Evolutionary conservation across 2,329 filamentous ascomycete genomes (phyloP), one percentile per base, ranked within the genome.

Genomic region (Hypoxylon sp.): DNA sequence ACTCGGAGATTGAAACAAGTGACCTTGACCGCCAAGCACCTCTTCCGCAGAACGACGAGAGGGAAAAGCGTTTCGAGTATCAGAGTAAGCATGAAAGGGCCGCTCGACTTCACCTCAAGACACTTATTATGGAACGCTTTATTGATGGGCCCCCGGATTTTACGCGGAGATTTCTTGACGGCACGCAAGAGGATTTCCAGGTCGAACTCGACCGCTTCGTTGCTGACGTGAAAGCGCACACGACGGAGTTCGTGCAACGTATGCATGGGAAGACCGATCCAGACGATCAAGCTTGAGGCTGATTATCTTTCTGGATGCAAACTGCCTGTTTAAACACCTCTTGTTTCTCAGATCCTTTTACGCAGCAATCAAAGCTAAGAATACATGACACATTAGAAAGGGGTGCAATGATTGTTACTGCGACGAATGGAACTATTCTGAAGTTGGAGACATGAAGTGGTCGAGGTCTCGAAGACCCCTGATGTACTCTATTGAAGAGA

Each of bases 31-130:
- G 5, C 7, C 32, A 10, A 28, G n/a, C 5, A 13, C 13, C 41
- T 21, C 41, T 41, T 14, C 7, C 5, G 11, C 17, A 21, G n/a
- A 23, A 32, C 17, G 4, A 9, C 30, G 36, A 6, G 10, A 2
- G n/a, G 2, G n/a, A 2, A 2, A 41, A 49, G 14, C 48, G 19
- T 13, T 17, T 25, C 7, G 14, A 38, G 28, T 48, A 53, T 19
- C 55, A 19, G 1, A 1, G 28, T 14, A 23, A 32, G 7, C 43
- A 58, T 46, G 55, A 59, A 21, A 14, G 13, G 41, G 41, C 55
- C 10, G 55, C 38, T 13, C 61, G 61, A 23, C 19, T n/a, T n/a
- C 30, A 53, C 21, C 34, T 53, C 17, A 23, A 41, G 32, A 14
- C 43, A n/a, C n/a, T 59, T 2, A n/a, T 50, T 19, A 3, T 28